These are phyloP conservation scores for Trifolium dubium DNA, from an alignment of 306 rosid species.

Conservation along the genomic window DNA sequence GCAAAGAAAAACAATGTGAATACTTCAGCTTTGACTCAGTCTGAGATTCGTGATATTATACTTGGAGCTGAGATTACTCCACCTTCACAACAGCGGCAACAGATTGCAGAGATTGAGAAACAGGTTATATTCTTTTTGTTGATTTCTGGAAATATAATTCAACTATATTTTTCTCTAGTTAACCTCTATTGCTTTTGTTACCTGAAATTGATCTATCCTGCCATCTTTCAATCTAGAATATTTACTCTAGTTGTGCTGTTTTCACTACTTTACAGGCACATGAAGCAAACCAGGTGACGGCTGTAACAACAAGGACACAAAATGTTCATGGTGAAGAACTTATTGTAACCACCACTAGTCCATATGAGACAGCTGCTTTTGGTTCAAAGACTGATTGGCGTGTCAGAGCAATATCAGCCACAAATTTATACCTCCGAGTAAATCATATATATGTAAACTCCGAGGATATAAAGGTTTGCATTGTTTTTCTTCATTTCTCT, in stretches of 20 bases:
- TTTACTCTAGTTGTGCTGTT: constrained; percentile 16
- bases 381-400: constrained; percentile 99
- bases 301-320: constrained; percentile 90
- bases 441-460: constrained; percentile 97
- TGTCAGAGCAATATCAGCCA: constrained; percentile 99
- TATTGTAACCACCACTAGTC: constrained; percentile 95
- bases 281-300: constrained; percentile 93
- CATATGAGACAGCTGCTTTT: constrained; percentile 93
- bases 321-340: constrained; percentile 98
- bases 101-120: constrained; percentile 98
- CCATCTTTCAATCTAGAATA: background rate
- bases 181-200: background rate
- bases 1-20: constrained; percentile 99
- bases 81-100: constrained; percentile 98
- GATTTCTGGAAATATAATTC: constrained; percentile 1
- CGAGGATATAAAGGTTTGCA: constrained; percentile 90
- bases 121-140: constrained; percentile 62
- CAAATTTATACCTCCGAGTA: constrained; percentile 94
- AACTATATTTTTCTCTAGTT: background rate
- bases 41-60: constrained; percentile 98
- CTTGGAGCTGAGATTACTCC: constrained; percentile 99
- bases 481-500: constrained; percentile 9
- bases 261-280: constrained; percentile 61
- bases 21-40: constrained; percentile 95
- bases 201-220: background rate